Evolutionary conservation across 2,329 filamentous ascomycete species (phyloP), one percentile per base, ranked within the genome.

Genomic region (Pseudogymnoascus sp.): DNA sequence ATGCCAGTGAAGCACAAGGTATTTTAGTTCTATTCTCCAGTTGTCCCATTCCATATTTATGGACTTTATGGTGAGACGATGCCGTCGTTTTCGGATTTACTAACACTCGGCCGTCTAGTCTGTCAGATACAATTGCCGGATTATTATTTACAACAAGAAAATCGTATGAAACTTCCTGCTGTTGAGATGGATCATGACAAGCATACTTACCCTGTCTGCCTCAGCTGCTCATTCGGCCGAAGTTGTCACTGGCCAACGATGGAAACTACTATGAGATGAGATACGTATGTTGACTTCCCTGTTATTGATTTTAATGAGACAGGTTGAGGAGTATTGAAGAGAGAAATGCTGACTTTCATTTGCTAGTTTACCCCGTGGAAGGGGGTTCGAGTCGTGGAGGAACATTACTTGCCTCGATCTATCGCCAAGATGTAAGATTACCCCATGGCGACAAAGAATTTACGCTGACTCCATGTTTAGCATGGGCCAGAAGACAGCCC

Each of bases 181-280:
- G 4, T 54, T 32, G n/a, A 12, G 11, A 32, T n/a, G n/a, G 5
- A 25, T 43, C 11, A n/a, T 28, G 41, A 28, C 12, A n/a, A 28
- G 7, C 2, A 6, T 32, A 32, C 43, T 54, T 9, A 54, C 43
- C 6, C 43, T 18, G n/a, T 12, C 22, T 20, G 12, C 6, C 41
- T 4, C n/a, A 54, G 43, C 25, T 50, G 16, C 77, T 87, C 62
- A 87, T 94, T 62, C 78, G 88, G 9, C 88, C 88, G 0, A 91
- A 91, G 73, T 77, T 89, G 64, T 85, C 78, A 67, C 79, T 91
- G 5, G 87, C 87, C 57, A 87, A 88, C 63, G 86, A 90, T 71
- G 88, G 87, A 1, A 88, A 85, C 65, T 86, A 82, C 69, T 73
- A 81, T 28, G 84, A 87, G 68, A 79, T 79, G 43, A 30, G 43